Percentiles rank a stretch among this genome's conserved stretches.
Evolutionary conservation across 495 filamentous ascomycete species (phyloP).

Genomic region (Penicillium daleae): DNA sequence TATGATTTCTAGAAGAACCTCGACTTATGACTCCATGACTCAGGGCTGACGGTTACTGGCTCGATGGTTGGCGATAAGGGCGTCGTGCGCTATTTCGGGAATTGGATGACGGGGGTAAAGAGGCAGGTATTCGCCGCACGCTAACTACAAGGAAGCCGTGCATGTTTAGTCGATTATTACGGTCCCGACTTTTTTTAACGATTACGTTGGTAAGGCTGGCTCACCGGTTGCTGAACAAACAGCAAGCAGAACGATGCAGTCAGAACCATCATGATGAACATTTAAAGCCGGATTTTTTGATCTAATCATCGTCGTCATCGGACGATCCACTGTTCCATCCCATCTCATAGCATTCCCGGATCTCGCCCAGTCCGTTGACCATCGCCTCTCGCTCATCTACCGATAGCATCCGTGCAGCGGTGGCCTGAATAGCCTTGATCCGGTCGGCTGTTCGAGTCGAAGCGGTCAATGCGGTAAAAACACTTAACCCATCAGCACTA

Average conservation of each 20-base stretch:
- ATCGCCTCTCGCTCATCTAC: constrained; percentile 83
- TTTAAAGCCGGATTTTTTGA: neutral
- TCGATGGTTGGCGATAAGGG: neutral
- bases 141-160: neutral
- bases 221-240: neutral
- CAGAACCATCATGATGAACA: neutral
- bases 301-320: constrained; percentile 76
- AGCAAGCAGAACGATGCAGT: constrained; percentile 3
- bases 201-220: neutral
- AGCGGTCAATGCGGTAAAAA: constrained; percentile 71
- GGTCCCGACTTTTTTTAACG: neutral
- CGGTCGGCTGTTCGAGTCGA: constrained; percentile 69
- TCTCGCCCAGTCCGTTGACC: constrained; percentile 79
- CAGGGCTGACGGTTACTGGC: neutral
- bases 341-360: constrained; percentile 85
- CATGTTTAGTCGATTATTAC: neutral
- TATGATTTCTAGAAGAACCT: constrained; percentile 7
- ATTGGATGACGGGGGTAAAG: neutral
- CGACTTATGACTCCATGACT: constrained; percentile 8
- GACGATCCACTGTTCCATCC: constrained; percentile 86
- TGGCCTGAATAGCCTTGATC: constrained; percentile 66
- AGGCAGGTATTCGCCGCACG: neutral
- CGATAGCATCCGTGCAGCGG: constrained; percentile 60
- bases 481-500: constrained; percentile 47
- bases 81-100: neutral